Percentiles rank a stretch among this genome's conserved stretches.
Conservation (phyloP, 2,329 filamentous ascomycete genomes). For the Immersiporthe knoxdaviesiana region DNA sequence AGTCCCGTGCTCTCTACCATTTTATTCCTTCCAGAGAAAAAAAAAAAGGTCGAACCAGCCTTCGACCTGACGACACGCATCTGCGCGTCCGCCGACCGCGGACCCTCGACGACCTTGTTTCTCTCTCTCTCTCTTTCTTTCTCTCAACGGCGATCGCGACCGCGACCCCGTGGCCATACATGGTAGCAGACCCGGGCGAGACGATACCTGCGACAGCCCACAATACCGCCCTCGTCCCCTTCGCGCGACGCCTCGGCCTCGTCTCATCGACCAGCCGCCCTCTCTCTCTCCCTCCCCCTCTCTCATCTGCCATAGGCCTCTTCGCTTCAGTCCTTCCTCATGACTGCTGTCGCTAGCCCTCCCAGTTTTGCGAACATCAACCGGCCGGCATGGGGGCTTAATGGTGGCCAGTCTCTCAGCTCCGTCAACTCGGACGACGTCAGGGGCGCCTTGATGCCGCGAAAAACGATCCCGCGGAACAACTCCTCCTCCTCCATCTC, state of each 20-base stretch:
- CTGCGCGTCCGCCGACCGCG: conserved; percentile 17
- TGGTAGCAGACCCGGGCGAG: conserved; percentile 32
- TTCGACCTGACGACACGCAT: conserved; percentile 22
- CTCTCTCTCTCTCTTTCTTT: conserved; percentile 31
- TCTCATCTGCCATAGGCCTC: conserved; percentile 23
- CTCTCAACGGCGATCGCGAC: conserved; percentile 18
- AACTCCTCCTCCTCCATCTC: conserved; percentile 91
- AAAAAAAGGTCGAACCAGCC: conserved; percentile 13
- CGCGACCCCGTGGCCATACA: conserved; percentile 32
- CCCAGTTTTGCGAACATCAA: conserved; percentile 66
- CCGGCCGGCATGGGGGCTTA: conserved; percentile 69
- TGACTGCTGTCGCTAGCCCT: conserved; percentile 71
- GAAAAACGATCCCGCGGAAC: conserved; percentile 82
- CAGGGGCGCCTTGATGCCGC: conserved; percentile 85
- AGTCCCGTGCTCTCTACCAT: conserved; percentile 15
- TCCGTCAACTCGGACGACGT: conserved; percentile 83
- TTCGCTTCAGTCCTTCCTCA: conserved; percentile 45
- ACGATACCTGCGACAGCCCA: conserved; percentile 24
- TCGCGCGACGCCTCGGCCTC: conserved; percentile 32
- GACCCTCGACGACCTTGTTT: conserved; percentile 14
- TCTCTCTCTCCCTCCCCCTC: too few species aligned
- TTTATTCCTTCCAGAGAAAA: conserved; percentile 21
- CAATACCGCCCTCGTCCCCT: conserved; percentile 20
- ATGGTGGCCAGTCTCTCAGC: conserved; percentile 55
- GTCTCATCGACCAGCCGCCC: conserved; percentile 30